Percentiles rank a stretch among this genome's conserved stretches.
Conservation (phyloP, 116 monocot species). For the Papilionanthe hybrid region DNA sequence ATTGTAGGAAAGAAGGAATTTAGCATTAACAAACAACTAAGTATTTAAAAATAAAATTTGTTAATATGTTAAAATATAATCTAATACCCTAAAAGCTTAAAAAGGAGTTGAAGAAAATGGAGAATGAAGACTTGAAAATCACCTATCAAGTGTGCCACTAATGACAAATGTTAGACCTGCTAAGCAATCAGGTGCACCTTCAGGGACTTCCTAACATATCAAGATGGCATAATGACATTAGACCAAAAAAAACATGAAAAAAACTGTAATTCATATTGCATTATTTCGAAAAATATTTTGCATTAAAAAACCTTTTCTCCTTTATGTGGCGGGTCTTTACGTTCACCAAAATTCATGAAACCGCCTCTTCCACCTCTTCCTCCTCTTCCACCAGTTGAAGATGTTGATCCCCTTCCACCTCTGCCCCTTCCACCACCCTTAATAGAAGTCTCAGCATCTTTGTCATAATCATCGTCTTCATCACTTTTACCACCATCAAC, state of each 20-base stretch:
- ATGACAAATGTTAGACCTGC: constrained; percentile 88
- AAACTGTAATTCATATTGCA: neutral
- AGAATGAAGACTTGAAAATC: neutral
- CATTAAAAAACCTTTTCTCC: constrained; percentile 71
- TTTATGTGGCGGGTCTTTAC: constrained; percentile 94
- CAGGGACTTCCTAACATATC: constrained; percentile 75
- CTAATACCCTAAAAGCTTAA: neutral
- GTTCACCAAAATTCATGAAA: constrained; percentile 85
- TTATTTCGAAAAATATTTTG: neutral
- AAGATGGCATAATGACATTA: neutral
- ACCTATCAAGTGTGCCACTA: constrained; percentile 99
- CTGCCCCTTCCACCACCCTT: constrained; percentile 22
- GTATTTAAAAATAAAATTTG: neutral
- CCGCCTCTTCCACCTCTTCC: constrained; percentile 88
- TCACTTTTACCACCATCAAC: constrained; percentile 26
- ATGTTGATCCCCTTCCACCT: constrained; percentile 11
- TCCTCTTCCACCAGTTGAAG: constrained; percentile 16
- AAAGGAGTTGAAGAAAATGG: neutral
- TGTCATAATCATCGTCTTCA: constrained; percentile 12
- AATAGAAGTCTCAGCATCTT: constrained; percentile 15
- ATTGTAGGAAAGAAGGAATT: neutral
- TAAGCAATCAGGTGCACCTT: constrained; percentile 82
- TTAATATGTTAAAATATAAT: neutral
- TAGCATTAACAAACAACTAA: constrained; percentile 2
- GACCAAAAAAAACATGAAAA: neutral